phyloP scores from a whole-genome alignment of 2,329 filamentous ascomycete species.

The Calonectria ilicicola region DNA sequence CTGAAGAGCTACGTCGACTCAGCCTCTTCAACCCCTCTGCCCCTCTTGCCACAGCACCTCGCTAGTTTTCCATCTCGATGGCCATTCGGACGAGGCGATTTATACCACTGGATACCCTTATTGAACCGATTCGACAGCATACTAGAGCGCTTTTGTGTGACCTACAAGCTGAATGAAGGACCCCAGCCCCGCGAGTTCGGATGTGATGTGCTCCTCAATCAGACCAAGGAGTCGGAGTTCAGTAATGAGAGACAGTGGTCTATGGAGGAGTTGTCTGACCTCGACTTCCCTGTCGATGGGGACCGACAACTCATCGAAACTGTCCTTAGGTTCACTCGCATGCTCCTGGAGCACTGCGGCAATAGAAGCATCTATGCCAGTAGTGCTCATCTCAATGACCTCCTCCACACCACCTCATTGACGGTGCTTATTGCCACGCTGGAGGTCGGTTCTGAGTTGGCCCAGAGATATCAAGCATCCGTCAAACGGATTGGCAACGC shows the following conservation, averaged over 20 bases:
- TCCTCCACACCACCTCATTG: constrained; percentile 88
- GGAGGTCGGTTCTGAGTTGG: constrained; percentile 85
- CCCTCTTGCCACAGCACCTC: constrained; percentile 82
- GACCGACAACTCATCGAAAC: constrained; percentile 84
- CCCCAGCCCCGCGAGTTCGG: constrained; percentile 85
- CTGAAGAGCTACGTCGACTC: constrained; percentile 83
- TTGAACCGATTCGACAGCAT: constrained; percentile 94
- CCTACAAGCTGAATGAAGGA: constrained; percentile 83
- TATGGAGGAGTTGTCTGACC: constrained; percentile 60
- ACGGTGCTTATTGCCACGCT: constrained; percentile 83
- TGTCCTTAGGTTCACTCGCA: constrained; percentile 85
- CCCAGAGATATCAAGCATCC: constrained; percentile 91
- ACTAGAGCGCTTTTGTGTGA: constrained; percentile 82
- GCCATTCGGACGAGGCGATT: constrained; percentile 94
- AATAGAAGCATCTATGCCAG: constrained; percentile 97
- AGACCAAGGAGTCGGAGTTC: constrained; percentile 63
- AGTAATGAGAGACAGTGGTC: constrained; percentile 61
- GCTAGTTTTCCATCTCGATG: constrained; percentile 86
- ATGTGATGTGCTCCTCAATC: constrained; percentile 72
- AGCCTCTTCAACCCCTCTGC: constrained; percentile 76
- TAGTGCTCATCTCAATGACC: constrained; percentile 87
- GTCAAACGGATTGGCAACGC: constrained; percentile 80
- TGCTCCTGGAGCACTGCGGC: constrained; percentile 93
- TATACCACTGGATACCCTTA: constrained; percentile 98
- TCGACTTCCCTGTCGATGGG: constrained; percentile 79